A percentile compares a stretch with the other conserved stretches of the same genome.
phyloP scores from a whole-genome alignment of 2,329 filamentous ascomycete genomes.

The Pseudovirgaria hyperparasitica region DNA sequence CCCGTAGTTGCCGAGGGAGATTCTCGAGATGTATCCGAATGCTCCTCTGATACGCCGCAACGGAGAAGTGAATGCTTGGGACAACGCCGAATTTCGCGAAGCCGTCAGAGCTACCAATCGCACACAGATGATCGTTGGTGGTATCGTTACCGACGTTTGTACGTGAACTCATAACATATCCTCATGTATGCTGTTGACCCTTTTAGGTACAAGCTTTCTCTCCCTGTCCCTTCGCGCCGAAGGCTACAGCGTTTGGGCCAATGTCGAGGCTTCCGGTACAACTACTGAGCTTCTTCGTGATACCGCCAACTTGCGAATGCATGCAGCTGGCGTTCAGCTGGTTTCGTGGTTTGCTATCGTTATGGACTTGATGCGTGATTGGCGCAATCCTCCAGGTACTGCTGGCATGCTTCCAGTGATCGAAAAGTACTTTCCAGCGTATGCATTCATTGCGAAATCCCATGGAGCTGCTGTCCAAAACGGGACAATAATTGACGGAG shows the following conservation, averaged over 20 bases:
- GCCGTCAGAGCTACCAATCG: slow-evolving; percentile 53
- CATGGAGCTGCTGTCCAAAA: slow-evolving; percentile 49
- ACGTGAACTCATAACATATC: slow-evolving; percentile 8
- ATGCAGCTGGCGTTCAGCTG: slow-evolving; percentile 51
- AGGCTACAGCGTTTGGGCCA: slow-evolving; percentile 62
- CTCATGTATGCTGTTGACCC: neutral
- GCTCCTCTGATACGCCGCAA: slow-evolving; percentile 54
- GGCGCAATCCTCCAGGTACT: slow-evolving; percentile 42
- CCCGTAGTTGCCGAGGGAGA: slow-evolving; percentile 58
- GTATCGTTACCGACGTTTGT: slow-evolving; percentile 66
- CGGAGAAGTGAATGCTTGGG: slow-evolving; percentile 68
- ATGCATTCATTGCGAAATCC: slow-evolving; percentile 48
- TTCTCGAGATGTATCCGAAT: slow-evolving; percentile 53
- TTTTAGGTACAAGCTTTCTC: slow-evolving; percentile 51
- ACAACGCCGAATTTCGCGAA: slow-evolving; percentile 54
- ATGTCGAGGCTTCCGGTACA: slow-evolving; percentile 59
- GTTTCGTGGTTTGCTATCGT: slow-evolving; percentile 51
- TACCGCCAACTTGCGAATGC: slow-evolving; percentile 55
- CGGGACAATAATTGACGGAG: slow-evolving; percentile 45
- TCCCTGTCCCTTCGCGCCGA: slow-evolving; percentile 58
- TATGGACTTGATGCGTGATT: slow-evolving; percentile 59
- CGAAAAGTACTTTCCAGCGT: slow-evolving; percentile 51
- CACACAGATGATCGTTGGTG: slow-evolving; percentile 58
- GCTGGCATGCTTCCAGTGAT: slow-evolving; percentile 49
- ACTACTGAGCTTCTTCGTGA: slow-evolving; percentile 48